phyloP scores from a whole-genome alignment of 495 filamentous ascomycete genomes.

The Xylaria intraflava region DNA sequence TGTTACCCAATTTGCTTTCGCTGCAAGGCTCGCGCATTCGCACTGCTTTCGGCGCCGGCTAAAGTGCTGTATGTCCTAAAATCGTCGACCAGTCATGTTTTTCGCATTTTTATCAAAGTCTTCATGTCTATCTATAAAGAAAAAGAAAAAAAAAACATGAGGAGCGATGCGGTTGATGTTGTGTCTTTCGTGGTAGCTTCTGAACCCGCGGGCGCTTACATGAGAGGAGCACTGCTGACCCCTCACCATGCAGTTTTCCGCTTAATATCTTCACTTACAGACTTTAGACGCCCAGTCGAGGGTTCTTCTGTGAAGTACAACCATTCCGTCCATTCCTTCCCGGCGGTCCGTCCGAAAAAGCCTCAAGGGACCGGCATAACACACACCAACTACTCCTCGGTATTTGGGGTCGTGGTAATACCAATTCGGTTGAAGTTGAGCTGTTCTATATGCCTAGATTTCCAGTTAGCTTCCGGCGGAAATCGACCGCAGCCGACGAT shows the following conservation, averaged over 20 bases:
- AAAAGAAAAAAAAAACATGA: not conserved
- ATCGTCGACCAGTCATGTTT: not conserved
- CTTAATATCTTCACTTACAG: constrained; percentile 12
- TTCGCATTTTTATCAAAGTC: not conserved
- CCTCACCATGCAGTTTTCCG: constrained; percentile 28
- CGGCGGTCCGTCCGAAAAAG: constrained; percentile 6
- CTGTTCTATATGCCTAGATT: constrained; percentile 48
- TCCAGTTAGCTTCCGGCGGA: constrained; percentile 46
- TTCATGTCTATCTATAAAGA: not conserved
- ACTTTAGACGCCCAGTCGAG: not conserved
- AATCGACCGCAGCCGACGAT: constrained; percentile 43
- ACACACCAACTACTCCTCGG: constrained; percentile 2
- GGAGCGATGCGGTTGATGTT: not conserved
- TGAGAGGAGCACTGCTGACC: constrained; percentile 26
- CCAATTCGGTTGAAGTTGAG: constrained; percentile 18
- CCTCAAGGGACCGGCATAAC: constrained; percentile 7
- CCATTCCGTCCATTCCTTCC: not conserved
- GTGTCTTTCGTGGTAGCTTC: constrained; percentile 6
- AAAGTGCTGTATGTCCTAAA: not conserved
- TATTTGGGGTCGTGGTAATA: constrained; percentile 22
- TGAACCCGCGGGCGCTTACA: constrained; percentile 21
- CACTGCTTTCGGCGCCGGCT: not conserved
- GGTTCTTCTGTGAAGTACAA: not conserved
- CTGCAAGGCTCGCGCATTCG: not conserved
- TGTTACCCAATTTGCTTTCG: not conserved